Evolutionary conservation across 805 yeast species (phyloP).

Genomic region (Yarrowia sp.): DNA sequence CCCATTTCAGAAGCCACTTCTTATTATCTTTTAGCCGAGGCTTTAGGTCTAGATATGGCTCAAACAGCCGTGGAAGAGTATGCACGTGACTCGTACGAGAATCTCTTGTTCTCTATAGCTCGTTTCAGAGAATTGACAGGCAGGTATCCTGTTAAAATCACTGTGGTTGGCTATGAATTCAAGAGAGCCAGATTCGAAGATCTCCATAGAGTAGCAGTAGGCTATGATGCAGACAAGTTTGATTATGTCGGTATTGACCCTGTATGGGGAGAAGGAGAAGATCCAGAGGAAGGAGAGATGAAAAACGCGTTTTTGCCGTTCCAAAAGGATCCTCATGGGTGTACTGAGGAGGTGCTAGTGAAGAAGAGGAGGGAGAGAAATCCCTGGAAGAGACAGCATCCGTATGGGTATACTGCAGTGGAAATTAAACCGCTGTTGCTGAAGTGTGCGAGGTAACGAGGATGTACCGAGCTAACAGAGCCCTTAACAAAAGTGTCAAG

Average conservation of each 20-base stretch:
- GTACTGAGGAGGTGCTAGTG: not conserved
- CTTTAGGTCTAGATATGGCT: not conserved
- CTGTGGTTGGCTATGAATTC: conserved; percentile 73
- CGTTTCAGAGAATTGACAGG: conserved; percentile 46
- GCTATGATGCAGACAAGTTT: not conserved
- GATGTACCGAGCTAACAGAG: not conserved
- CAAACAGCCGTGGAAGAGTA: conserved; percentile 15
- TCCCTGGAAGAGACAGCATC: conserved; percentile 17
- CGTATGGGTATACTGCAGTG: conserved; percentile 7
- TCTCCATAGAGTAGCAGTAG: conserved; percentile 30
- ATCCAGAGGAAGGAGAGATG: not conserved
- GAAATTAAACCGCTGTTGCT: not conserved
- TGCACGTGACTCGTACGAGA: conserved; percentile 23
- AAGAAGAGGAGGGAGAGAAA: not conserved
- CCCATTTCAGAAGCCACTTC: conserved; percentile 13
- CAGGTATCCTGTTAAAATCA: conserved; percentile 51
- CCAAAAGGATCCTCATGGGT: conserved; percentile 15
- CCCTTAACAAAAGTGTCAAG: no score
- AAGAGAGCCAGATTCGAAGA: conserved; percentile 55
- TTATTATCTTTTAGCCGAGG: conserved; percentile 3
- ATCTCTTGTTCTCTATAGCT: conserved; percentile 19
- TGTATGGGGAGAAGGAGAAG: conserved; percentile 8
- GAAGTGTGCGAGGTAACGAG: not conserved
- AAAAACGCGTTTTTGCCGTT: conserved; percentile 15
- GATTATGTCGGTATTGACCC: conserved; percentile 23